These are phyloP conservation scores for Aureobasidium sp. DNA, from an alignment of 2,329 filamentous ascomycete genomes.

Conservation along the genomic window DNA sequence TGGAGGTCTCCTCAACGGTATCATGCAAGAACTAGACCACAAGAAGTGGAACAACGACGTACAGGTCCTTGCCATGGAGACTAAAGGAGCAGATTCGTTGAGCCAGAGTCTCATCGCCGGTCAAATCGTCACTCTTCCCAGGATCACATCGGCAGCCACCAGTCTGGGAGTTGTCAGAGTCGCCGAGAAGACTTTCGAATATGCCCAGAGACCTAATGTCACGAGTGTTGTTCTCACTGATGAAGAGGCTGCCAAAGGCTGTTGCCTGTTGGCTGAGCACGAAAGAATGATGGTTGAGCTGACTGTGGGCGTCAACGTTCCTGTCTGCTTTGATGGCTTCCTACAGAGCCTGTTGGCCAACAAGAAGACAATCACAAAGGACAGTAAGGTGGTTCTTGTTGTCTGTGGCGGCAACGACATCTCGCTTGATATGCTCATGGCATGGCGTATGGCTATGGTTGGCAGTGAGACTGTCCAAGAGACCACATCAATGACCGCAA, in stretches of 20 bases:
- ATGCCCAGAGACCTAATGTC: conserved; percentile 43
- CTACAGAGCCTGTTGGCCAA: conserved; percentile 49
- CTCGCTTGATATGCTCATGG: conserved; percentile 42
- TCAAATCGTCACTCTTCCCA: conserved; percentile 50
- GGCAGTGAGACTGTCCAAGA: conserved; percentile 8
- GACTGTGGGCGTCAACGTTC: conserved; percentile 75
- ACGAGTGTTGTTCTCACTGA: conserved; percentile 60
- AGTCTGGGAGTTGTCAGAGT: conserved; percentile 66
- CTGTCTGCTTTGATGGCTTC: conserved; percentile 55
- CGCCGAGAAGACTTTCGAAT: conserved; percentile 57
- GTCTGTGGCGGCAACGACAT: conserved; percentile 64
- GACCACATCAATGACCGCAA: not conserved
- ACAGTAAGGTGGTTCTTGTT: conserved; percentile 70
- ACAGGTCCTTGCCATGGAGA: conserved; percentile 66
- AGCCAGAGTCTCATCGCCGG: conserved; percentile 51
- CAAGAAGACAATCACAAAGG: conserved; percentile 50
- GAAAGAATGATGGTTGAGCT: conserved; percentile 74
- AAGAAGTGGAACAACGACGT: conserved; percentile 26
- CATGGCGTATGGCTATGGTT: conserved; percentile 34
- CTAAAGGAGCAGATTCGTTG: conserved; percentile 63
- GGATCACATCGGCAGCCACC: conserved; percentile 68
- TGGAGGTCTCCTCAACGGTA: conserved; percentile 71
- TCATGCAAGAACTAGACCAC: conserved; percentile 60
- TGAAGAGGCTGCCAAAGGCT: conserved; percentile 72
- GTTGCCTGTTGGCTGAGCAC: conserved; percentile 71